These are phyloP conservation scores for Castanea mollissima DNA, from an alignment of 306 rosid genomes.

Conservation along the genomic window DNA sequence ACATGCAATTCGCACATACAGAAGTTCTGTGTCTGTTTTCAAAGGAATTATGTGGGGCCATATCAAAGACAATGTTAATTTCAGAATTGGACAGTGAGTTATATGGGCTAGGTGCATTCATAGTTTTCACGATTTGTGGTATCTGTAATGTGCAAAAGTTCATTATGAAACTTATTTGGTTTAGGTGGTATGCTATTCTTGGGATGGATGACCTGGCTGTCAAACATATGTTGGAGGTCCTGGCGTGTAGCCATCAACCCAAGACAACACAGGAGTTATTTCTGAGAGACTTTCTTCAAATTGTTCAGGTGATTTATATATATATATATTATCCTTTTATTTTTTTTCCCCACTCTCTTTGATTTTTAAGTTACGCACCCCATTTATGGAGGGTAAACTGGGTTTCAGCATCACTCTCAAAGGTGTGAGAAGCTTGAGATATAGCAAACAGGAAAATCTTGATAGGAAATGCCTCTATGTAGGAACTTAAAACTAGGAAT, in stretches of 20 bases:
- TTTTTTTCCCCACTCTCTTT: background rate
- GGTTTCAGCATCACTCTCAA: background rate
- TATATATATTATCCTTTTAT: background rate
- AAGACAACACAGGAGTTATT: constrained; percentile 82
- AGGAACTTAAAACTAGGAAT: background rate
- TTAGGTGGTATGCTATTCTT: constrained; percentile 94
- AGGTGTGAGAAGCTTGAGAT: background rate
- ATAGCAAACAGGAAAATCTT: background rate
- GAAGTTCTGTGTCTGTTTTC: constrained; percentile 76
- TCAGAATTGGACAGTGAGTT: constrained; percentile 95
- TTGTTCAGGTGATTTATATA: constrained; percentile 70
- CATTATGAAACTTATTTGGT: constrained; percentile 31
- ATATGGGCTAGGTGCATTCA: constrained; percentile 15
- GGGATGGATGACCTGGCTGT: constrained; percentile 83
- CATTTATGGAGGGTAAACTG: background rate
- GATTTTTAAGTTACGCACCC: background rate
- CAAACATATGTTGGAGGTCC: constrained; percentile 76
- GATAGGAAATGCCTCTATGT: background rate
- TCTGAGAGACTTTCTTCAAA: constrained; percentile 69
- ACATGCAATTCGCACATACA: constrained; percentile 92
- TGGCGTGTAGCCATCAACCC: constrained; percentile 93
- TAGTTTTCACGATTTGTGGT: constrained; percentile 5
- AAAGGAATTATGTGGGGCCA: constrained; percentile 84
- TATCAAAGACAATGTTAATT: constrained; percentile 89
- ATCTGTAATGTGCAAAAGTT: constrained; percentile 20